These are phyloP conservation scores for Candida sonorensis DNA, from an alignment of 805 yeast species.

Conservation along the genomic window DNA sequence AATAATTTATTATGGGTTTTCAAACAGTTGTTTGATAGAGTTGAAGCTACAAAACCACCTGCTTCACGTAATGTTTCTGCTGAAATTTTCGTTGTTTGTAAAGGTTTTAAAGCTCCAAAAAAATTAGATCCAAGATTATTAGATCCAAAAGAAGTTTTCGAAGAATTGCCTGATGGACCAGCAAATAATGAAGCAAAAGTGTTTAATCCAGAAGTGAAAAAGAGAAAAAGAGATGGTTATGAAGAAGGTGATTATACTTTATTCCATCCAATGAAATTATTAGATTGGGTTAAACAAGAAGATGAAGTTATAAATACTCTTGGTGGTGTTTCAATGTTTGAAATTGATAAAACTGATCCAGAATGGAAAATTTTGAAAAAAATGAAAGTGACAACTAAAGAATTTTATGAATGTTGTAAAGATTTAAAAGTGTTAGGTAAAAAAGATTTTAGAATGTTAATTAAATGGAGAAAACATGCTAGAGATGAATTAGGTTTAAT, in stretches of 20 bases:
- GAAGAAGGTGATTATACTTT: conserved; percentile 83
- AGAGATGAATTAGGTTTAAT: conserved; percentile 70
- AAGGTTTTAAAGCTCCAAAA: conserved; percentile 93
- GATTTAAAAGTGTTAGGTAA: conserved; percentile 93
- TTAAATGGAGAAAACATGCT: conserved; percentile 86
- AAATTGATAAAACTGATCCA: conserved; percentile 52
- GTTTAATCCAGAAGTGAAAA: conserved; percentile 88
- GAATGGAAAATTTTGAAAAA: conserved; percentile 69
- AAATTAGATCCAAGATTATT: conserved; percentile 86
- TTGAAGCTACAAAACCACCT: conserved; percentile 98
- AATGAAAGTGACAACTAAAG: conserved; percentile 71
- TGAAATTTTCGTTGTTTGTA: conserved; percentile 95
- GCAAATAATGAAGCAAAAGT: conserved; percentile 86
- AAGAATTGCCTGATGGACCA: conserved; percentile 72
- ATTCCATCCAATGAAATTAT: conserved; percentile 62
- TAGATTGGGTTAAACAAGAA: conserved; percentile 68
- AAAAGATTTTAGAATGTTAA: conserved; percentile 80
- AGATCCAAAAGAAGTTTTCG: conserved; percentile 91
- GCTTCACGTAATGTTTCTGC: conserved; percentile 99
- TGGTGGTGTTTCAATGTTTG: conserved; percentile 66
- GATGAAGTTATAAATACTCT: conserved; percentile 80
- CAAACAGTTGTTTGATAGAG: conserved; percentile 90
- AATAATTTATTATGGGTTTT: conserved; percentile 97
- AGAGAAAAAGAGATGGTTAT: conserved; percentile 91
- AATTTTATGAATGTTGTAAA: conserved; percentile 74